Base-by-base conservation (phyloP, 441 rosid species). In the Pelargonium cotyledonis region DNA sequence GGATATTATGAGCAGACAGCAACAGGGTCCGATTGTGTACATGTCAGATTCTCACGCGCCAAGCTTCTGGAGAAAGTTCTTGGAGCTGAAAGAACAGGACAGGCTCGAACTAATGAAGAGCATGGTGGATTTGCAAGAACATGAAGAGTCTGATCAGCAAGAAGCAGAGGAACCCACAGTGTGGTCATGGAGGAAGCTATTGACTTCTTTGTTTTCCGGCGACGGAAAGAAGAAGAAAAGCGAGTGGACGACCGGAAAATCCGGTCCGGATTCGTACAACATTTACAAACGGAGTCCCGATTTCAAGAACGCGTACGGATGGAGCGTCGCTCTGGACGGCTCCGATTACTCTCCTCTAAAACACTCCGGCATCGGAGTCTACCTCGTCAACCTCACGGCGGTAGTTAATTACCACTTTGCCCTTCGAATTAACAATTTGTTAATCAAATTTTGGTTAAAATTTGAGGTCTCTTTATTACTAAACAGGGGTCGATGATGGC, bases 401-500 rank as follows among this genome's bases (percentile, higher is more conserved):
- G 95, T 89, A 86, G 76, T 68, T 21, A 3, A 38, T 26, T 26
- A 26, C 31, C 31, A 26, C 31, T 26, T 26, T 26, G 31, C 2
- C 2, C 31, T 26, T 26, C 3, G 31, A 26, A 26, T 26, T 26
- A 26, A 26, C 31, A 26, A 26, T 0, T 26, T 26, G 31, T 26
- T 26, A 26, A 26, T 26, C 31, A 26, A 26, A 26, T 26, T 26
- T 26, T 26, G 31, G 3, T 21, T 21, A 21, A 21, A 26, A 26
- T 26, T 26, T 26, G 3, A 26, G 2, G 31, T 26, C 31, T 26
- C 31, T 26, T 1, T 26, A 26, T 26, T 26, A 2, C 31, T 26
- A 26, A 26, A 19, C 70, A 89, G 95, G 97, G 97, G 67, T 84
- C 97, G 18, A 94, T 94, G 99, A 73, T 94, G 95, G 94, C 93